phyloP scores from a whole-genome alignment of 2,329 filamentous ascomycete genomes.

The Botryotinia narcissicola region DNA sequence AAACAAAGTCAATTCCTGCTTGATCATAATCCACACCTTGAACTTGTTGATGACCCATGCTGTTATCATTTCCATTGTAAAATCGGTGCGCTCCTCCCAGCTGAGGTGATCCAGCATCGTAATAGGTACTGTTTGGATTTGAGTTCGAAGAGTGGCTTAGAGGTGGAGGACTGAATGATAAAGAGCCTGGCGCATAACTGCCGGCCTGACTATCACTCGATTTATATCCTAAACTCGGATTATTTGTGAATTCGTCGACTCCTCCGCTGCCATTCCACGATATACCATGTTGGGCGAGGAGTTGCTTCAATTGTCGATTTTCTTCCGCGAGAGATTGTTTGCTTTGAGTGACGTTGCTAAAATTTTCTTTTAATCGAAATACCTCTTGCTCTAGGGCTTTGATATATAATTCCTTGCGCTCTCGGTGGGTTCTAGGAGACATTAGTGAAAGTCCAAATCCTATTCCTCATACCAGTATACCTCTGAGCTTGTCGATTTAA shows the following conservation, averaged over 20 bases:
- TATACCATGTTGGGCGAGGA: constrained; percentile 55
- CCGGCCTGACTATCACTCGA: constrained; percentile 59
- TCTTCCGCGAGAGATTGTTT: constrained; percentile 75
- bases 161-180: constrained; percentile 36
- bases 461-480: constrained; percentile 48
- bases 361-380: constrained; percentile 82
- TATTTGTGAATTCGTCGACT: constrained; percentile 41
- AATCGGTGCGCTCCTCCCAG: neutral
- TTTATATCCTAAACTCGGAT: constrained; percentile 48
- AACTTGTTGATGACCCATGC: constrained; percentile 32
- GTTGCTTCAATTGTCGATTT: constrained; percentile 67
- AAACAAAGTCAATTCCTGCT: constrained; percentile 83
- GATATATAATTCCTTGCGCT: constrained; percentile 95
- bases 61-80: constrained; percentile 25
- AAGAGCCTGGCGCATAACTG: constrained; percentile 54
- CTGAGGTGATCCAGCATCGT: constrained; percentile 5
- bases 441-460: constrained; percentile 20
- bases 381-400: constrained; percentile 91
- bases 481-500: constrained; percentile 93
- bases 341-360: constrained; percentile 69
- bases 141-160: constrained; percentile 25
- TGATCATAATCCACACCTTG: constrained; percentile 69
- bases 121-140: constrained; percentile 19
- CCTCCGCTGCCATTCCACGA: constrained; percentile 38
- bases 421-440: constrained; percentile 79